Evolutionary conservation across 768 basidiomycete species (phyloP), one percentile per base, ranked within the genome.

Genomic region (Butyriboletus loyo): DNA sequence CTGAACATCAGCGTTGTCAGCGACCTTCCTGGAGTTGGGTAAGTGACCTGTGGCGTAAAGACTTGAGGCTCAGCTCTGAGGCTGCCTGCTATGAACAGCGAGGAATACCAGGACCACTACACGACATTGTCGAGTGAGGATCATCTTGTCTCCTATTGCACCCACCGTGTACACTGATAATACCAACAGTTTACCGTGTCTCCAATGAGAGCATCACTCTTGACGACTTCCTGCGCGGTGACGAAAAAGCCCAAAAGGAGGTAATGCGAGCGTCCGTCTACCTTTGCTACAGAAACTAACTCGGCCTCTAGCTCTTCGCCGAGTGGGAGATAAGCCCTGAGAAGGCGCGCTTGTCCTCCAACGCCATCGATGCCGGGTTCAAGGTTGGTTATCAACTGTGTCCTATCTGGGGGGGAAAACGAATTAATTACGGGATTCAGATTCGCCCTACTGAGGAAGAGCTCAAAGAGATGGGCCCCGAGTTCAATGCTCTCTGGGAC

Each of bases 381-480:
- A 86, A 85, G 79, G 81, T 78, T 27, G 35, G 63, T 40, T 35
- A 25, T 44, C 15, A 7, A 38, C n/a, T 15, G 8, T 48, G 22
- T 34, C n/a, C 36, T 46, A 32, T 43, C 36, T n/a, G n/a, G 34
- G 8, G 15, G 34, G n/a, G 21, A 17, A 38, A 17, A 4, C 25
- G 7, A n/a, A 24, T 47, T 34, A 14, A 53, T 30, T 30, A 4
- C 45, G 37, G 4, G n/a, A 13, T 17, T 11, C 53, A 84, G 84
- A 85, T 87, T 59, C 84, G 85, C 30, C 86, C 85, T 1, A 83
- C 82, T 2, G 80, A 80, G 63, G 80, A 75, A 58, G 86, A 87
- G 64, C 72, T 86, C 54, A 86, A 85, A 65, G 83, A 86, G 67
- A 86, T 86, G 84, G 85, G 85, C n/a, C 85, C 84, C 15, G 85